phyloP scores from a whole-genome alignment of 2,329 filamentous ascomycete species.

The Tolypocladium ovalisporum region DNA sequence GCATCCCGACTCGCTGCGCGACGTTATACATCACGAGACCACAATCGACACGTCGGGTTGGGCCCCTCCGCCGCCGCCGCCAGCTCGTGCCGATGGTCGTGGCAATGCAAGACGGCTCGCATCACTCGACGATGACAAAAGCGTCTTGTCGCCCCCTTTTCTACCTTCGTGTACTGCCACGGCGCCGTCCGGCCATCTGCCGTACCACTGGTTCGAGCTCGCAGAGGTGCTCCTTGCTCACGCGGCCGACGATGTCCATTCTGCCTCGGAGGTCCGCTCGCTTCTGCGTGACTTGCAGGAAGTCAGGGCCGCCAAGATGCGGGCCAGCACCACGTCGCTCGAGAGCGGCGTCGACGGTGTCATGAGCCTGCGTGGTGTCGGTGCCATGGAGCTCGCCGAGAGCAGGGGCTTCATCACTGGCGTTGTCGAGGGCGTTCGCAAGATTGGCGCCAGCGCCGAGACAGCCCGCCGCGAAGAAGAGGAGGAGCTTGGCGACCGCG shows the following conservation, averaged over 20 bases:
- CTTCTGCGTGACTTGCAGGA: slow-evolving; percentile 75
- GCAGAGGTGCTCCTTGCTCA: slow-evolving; percentile 78
- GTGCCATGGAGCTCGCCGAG: slow-evolving; percentile 87
- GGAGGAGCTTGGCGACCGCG: slow-evolving; percentile 50
- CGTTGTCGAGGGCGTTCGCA: slow-evolving; percentile 79
- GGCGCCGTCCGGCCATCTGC: slow-evolving; percentile 59
- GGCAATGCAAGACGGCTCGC: slow-evolving; percentile 28
- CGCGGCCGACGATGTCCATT: slow-evolving; percentile 69
- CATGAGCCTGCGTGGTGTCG: slow-evolving; percentile 60
- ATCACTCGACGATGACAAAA: slow-evolving; percentile 14
- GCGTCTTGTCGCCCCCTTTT: slow-evolving; percentile 60
- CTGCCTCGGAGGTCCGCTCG: slow-evolving; percentile 62
- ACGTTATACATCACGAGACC: slow-evolving; percentile 74
- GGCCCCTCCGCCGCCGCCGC: slow-evolving; percentile 63
- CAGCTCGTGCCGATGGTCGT: slow-evolving; percentile 36
- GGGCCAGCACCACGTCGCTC: slow-evolving; percentile 60
- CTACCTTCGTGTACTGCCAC: slow-evolving; percentile 61
- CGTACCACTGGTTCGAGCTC: slow-evolving; percentile 93
- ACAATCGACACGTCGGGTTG: slow-evolving; percentile 60
- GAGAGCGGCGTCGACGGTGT: slow-evolving; percentile 65
- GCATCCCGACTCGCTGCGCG: slow-evolving; percentile 59
- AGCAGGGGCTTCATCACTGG: slow-evolving; percentile 72
- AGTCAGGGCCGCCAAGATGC: slow-evolving; percentile 80
- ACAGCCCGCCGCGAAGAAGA: slow-evolving; percentile 66
- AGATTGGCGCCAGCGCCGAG: slow-evolving; percentile 73